Evolutionary conservation across 208 protist species (phyloP), one percentile per base, ranked within the genome.

Genomic region (Leishmania guyanensis): DNA sequence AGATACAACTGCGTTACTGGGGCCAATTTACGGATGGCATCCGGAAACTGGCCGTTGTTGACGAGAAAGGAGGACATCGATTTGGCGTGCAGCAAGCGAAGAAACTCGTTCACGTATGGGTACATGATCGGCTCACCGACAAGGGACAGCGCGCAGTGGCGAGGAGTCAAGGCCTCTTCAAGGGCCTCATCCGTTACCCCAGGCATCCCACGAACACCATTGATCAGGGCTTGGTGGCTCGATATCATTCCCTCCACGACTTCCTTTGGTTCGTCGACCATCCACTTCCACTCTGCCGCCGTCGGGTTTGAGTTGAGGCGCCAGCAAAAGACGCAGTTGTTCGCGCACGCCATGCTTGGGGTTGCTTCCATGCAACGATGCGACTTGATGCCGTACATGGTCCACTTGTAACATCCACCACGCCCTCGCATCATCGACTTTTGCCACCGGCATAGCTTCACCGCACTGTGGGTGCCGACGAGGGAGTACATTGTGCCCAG

Each of bases 371-470:
- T 99, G 89, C 98, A 99, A 58, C 93, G 94, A 84, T 99, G 98
- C 3, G 91, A 97, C 64, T 87, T 77, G 81, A 99, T 99, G 78
- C 98, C 98, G 86, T 99, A 99, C 92, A 99, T 99, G 9, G 97
- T 99, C 92, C 99, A 98, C 87, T 99, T 99, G 91, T 99, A 99
- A 88, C 98, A 99, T 1, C 98, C 98, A 53, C 98, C 98, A 9
- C 98, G 81, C 22, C 98, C 98, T 12, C 98, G 94, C 86, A 99
- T 91, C 96, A 99, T 99, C 39, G 97, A 97, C 90, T 99, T 99
- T 65, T 99, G 99, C 98, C 98, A 99, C 20, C 98, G 89, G 85
- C 98, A 99, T 58, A 99, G 86, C 88, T 99, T 99, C 58, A 99
- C 98, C 5, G 98, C 98, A 66, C 93, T 98, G 90, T 99, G 98